Evolutionary conservation across 169 alveolate species (phyloP).

Genomic region (Amoebophrya sp.): DNA sequence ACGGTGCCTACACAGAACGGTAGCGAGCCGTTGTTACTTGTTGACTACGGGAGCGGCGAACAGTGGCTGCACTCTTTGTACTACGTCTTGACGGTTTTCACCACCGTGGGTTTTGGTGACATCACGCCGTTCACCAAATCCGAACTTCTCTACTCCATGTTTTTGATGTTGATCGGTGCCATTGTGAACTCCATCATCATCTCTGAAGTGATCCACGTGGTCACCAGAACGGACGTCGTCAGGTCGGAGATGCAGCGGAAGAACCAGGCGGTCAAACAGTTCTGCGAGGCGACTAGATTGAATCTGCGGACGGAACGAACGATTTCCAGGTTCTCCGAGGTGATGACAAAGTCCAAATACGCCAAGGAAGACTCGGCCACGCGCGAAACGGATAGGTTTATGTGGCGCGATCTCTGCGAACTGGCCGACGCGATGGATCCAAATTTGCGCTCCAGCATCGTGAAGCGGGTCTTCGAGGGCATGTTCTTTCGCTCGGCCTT

Average conservation of each 20-base stretch:
- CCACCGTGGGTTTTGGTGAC: slow-evolving; percentile 49
- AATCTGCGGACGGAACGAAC: not conserved
- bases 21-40: not conserved
- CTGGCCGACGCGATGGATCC: not conserved
- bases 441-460: not conserved
- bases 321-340: not conserved
- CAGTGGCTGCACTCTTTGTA: slow-evolving; percentile 6
- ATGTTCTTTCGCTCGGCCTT: not conserved
- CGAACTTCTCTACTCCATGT: slow-evolving; percentile 26
- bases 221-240: not conserved
- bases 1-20: not conserved
- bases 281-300: not conserved
- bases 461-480: not conserved
- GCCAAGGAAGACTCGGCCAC: not conserved
- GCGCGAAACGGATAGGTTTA: not conserved
- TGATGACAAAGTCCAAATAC: not conserved
- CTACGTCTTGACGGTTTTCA: slow-evolving; percentile 39
- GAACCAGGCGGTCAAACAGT: not conserved
- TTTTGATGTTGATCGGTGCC: slow-evolving; percentile 29
- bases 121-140: slow-evolving; percentile 37
- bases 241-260: not conserved
- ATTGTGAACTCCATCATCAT: not conserved
- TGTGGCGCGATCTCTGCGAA: not conserved
- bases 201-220: slow-evolving; percentile 11
- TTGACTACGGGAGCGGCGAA: not conserved